These are phyloP conservation scores for Termitomyces sp. DNA, from an alignment of 768 basidiomycete species.

Conservation along the genomic window DNA sequence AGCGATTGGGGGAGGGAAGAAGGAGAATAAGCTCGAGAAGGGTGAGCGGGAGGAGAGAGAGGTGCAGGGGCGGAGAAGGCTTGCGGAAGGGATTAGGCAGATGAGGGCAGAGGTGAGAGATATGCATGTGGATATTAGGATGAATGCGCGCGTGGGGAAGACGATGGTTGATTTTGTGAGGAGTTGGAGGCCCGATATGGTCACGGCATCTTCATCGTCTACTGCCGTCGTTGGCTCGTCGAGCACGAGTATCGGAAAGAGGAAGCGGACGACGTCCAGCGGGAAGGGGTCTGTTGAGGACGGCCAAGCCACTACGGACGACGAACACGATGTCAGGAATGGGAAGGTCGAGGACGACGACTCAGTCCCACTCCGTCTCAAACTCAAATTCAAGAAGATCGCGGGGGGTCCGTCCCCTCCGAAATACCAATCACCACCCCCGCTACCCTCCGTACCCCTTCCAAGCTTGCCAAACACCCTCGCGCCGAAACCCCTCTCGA, in stretches of 20 bases:
- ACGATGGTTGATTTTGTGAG: conserved; percentile 52
- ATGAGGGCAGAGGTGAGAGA: conserved; percentile 56
- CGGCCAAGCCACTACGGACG: background rate
- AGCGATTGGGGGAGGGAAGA: background rate
- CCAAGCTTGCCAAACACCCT: background rate
- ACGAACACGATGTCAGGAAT: background rate
- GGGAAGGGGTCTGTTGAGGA: background rate
- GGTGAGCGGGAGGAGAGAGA: conserved; percentile 1
- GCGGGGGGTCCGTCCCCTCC: background rate
- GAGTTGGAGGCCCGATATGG: conserved; percentile 5
- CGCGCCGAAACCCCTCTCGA: background rate
- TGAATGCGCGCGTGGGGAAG: conserved; percentile 55
- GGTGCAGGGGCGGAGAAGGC: background rate
- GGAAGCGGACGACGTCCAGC: background rate
- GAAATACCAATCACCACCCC: background rate
- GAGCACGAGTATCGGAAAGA: background rate
- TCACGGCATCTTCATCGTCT: background rate
- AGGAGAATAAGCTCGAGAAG: background rate
- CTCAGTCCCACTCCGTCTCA: background rate
- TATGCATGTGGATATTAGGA: conserved; percentile 60
- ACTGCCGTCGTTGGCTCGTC: background rate
- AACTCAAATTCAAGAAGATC: background rate
- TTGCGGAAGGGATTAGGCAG: conserved; percentile 5
- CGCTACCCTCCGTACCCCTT: background rate
- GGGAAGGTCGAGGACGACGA: background rate